Evolutionary conservation across 352 stramenopile genomes (phyloP).

Genomic region (Phytophthora lateralis): DNA sequence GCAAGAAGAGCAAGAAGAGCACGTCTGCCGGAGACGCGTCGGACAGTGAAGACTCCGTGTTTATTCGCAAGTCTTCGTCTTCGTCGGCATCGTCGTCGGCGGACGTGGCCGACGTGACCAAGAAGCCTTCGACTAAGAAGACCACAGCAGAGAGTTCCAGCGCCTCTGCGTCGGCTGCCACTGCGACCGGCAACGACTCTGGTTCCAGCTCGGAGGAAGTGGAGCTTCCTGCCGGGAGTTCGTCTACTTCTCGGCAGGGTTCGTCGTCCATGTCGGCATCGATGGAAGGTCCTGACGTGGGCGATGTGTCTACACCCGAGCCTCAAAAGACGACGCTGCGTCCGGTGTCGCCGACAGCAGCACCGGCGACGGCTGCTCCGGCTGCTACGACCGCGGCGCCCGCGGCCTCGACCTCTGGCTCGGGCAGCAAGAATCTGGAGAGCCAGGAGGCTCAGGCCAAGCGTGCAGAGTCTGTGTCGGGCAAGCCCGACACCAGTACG

Average conservation of each 20-base stretch:
- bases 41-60: slow-evolving; percentile 22
- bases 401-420: slow-evolving; percentile 7
- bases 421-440: slow-evolving; percentile 31
- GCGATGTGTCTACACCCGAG: slow-evolving; percentile 28
- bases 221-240: slow-evolving; percentile 2
- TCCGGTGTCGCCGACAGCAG: slow-evolving; percentile 15
- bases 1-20: slow-evolving; percentile 31
- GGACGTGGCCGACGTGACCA: slow-evolving; percentile 24
- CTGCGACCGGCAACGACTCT: slow-evolving; percentile 16
- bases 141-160: slow-evolving; percentile 8
- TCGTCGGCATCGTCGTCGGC: slow-evolving; percentile 18
- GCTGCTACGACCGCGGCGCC: slow-evolving; percentile 11
- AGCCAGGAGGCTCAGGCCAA: slow-evolving; percentile 56
- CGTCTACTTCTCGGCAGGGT: slow-evolving; percentile 5
- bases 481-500: slow-evolving; percentile 8
- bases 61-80: slow-evolving; percentile 17
- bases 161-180: slow-evolving; percentile 5
- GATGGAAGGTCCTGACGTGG: slow-evolving; percentile 40
- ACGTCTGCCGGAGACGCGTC: slow-evolving; percentile 26
- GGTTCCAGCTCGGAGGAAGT: slow-evolving; percentile 25
- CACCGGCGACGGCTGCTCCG: slow-evolving; percentile 14
- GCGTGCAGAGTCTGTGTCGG: slow-evolving; percentile 41
- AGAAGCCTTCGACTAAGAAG: slow-evolving; percentile 34
- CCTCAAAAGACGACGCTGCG: slow-evolving; percentile 29
- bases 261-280: slow-evolving; percentile 27